Evolutionary conservation across 1,139 yeast species (phyloP), one percentile per base, ranked within the genome.

Genomic region (Candida glucosophila): DNA sequence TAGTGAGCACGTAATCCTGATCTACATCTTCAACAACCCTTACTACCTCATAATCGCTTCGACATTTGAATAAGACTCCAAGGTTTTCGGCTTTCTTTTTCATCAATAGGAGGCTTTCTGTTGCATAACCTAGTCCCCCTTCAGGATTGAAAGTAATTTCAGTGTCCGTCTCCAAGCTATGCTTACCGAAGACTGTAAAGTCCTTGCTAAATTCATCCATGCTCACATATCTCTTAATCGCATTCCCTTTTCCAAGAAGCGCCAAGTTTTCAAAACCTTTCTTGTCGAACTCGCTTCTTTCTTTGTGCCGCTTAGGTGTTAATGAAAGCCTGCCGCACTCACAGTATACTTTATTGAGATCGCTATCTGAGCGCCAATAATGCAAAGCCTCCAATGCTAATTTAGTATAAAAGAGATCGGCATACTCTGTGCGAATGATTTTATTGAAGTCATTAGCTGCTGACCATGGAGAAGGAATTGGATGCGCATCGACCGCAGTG

Each of bases 51-150:
- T 60, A 51, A n/a, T 36, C 36, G 1, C 29, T 28, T 1, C 67
- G 64, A 29, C 47, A 47, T 2, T 35, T 29, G 24, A 56, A 56
- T 18, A 40, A 33, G 6, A 49, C 61, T 2, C 62, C 62, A 14
- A 44, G 29, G 8, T 28, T 17, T n/a, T 28, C 26, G 15, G 49
- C 44, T 22, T 37, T 41, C 8, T 28, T 19, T 22, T 49, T 44
- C 2, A 50, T 48, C 1, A 43, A 47, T 17, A 25, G 32, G 24
- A 52, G 29, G 2, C 60, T 37, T 7, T 19, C 12, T 11, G 12
- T 13, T 6, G 61, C 52, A 32, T 52, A 52, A 3, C 39, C 52
- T 25, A 42, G 38, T 3, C 55, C 57, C 5, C 18, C 16, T 23
- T 23, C 26, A 12, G 22, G 13, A 12, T 19, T 23, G 22, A 22